Conservation (phyloP, 2,329 filamentous ascomycete genomes). For the Neonectria magnoliae region DNA sequence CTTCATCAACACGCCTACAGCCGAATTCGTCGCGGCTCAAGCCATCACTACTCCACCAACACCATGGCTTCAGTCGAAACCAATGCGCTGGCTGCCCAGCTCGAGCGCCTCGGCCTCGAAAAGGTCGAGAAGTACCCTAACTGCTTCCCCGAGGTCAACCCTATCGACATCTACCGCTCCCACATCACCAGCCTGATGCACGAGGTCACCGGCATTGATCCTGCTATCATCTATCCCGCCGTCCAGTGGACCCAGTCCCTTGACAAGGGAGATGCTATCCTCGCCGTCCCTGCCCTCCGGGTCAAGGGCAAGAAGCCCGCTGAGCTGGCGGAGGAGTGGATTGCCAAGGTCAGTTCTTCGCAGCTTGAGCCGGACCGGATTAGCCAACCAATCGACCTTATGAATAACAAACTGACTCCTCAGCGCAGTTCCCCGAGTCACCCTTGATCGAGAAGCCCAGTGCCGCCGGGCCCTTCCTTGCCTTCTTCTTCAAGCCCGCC, state of each 20-base stretch:
- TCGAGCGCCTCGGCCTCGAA: conserved; percentile 36
- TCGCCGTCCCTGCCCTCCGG: conserved; percentile 82
- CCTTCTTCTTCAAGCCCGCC: conserved; percentile 82
- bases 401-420: conserved; percentile 18
- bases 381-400: not conserved
- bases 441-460: conserved; percentile 77
- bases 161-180: conserved; percentile 81
- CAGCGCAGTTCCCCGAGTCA: conserved; percentile 73
- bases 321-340: conserved; percentile 70
- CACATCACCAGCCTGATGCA: conserved; percentile 77
- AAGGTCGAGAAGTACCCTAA: conserved; percentile 56
- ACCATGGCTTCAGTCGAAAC: conserved; percentile 34
- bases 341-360: conserved; percentile 59
- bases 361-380: not conserved
- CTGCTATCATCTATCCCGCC: conserved; percentile 76
- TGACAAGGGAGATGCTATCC: conserved; percentile 83
- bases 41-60: conserved; percentile 28
- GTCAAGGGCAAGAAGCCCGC: conserved; percentile 76
- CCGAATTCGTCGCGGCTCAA: conserved; percentile 7
- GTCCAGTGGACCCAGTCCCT: conserved; percentile 82
- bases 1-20: conserved; percentile 1
- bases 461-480: conserved; percentile 74
- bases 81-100: conserved; percentile 41
- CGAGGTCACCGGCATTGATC: conserved; percentile 75
- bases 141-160: conserved; percentile 75